Evolutionary conservation across 164 flowering plant species (phyloP).

Genomic region (Annona squamosa): DNA sequence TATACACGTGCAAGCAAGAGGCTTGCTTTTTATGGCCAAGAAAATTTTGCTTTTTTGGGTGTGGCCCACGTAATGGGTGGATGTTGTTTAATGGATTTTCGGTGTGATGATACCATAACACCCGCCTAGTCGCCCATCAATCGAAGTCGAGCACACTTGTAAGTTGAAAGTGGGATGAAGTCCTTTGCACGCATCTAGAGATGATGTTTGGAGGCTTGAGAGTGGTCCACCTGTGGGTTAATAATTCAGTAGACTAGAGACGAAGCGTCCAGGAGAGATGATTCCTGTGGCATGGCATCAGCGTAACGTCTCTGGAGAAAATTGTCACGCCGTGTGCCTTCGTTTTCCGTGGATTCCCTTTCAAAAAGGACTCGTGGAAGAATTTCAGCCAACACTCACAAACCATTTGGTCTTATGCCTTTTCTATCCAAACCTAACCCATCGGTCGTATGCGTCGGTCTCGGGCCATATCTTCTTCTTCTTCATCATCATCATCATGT

Average conservation of each 20-base stretch:
- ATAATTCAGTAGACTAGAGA: neutral
- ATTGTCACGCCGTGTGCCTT: neutral
- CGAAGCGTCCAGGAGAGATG: neutral
- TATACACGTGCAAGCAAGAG: neutral
- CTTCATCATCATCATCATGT: too few species aligned
- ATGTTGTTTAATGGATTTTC: neutral
- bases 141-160: neutral
- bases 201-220: neutral
- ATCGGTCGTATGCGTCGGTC: too few species aligned
- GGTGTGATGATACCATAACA: neutral
- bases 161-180: neutral
- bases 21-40: slow-evolving; percentile 11
- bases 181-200: slow-evolving; percentile 1
- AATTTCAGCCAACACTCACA: neutral
- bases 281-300: neutral
- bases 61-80: neutral
- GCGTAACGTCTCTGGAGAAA: neutral
- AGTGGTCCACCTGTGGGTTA: slow-evolving; percentile 6
- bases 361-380: neutral
- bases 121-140: neutral
- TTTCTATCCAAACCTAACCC: too few species aligned
- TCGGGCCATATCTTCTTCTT: too few species aligned
- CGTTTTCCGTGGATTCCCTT: neutral
- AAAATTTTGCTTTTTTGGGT: neutral
- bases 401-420: too few species aligned